Conservation (phyloP, 257 asterid genomes). For the Petunia axillaris region DNA sequence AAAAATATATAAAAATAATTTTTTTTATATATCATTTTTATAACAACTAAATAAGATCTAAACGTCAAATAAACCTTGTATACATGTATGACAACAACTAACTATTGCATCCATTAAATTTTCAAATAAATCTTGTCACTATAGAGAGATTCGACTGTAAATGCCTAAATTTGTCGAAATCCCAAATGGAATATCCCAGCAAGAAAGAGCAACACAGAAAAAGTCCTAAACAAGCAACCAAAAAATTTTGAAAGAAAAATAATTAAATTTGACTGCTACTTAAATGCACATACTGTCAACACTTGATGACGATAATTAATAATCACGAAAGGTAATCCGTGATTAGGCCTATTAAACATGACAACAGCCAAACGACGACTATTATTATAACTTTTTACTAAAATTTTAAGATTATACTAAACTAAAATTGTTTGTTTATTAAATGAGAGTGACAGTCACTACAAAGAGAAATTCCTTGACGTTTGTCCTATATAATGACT, state of each 20-base stretch:
- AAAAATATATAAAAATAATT: too few relatives aligned
- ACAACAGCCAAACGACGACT: slow-evolving; percentile 40
- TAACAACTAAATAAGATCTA: too few relatives aligned
- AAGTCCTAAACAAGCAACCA: slow-evolving; percentile 34
- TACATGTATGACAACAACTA: too few relatives aligned
- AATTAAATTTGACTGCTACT: neutral
- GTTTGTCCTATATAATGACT: slow-evolving; percentile 36
- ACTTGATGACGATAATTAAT: slow-evolving; percentile 28
- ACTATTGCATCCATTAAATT: too few relatives aligned
- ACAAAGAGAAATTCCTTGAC: slow-evolving; percentile 34
- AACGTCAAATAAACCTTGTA: too few relatives aligned
- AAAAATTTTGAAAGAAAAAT: neutral
- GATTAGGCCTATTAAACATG: slow-evolving; percentile 23
- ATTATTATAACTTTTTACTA: slow-evolving; percentile 17
- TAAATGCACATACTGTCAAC: slow-evolving; percentile 20
- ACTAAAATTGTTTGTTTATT: slow-evolving; percentile 28
- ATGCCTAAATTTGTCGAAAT: slow-evolving; percentile 22
- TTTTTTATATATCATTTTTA: too few relatives aligned
- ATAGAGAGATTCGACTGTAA: neutral
- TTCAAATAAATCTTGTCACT: too few relatives aligned
- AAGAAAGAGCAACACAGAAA: slow-evolving; percentile 35
- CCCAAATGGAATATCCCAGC: slow-evolving; percentile 33
- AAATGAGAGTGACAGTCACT: slow-evolving; percentile 41
- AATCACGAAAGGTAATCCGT: slow-evolving; percentile 22
- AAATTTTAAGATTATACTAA: slow-evolving; percentile 2